A percentile compares a stretch with the other conserved stretches of the same genome.
These are phyloP conservation scores for Suhomyces chickasaworum DNA, from an alignment of 1,139 yeast species.

Conservation along the genomic window DNA sequence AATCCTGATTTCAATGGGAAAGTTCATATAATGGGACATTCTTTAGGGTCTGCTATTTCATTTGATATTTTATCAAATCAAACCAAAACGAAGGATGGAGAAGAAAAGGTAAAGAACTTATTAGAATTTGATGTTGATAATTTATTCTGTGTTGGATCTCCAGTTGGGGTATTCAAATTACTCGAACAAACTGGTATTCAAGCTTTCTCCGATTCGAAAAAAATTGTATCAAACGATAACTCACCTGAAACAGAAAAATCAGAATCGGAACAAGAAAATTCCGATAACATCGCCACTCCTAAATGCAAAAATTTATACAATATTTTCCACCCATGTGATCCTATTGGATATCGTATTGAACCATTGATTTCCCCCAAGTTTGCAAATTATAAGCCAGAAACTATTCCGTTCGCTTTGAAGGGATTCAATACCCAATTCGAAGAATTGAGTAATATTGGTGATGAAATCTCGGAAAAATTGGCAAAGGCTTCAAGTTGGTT, in stretches of 20 bases:
- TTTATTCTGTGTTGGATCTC: slow-evolving; percentile 84
- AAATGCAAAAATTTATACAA: slow-evolving; percentile 67
- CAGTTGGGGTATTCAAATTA: slow-evolving; percentile 82
- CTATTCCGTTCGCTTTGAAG: slow-evolving; percentile 57
- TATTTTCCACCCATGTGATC: slow-evolving; percentile 85
- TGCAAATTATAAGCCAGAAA: slow-evolving; percentile 58
- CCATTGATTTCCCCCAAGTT: slow-evolving; percentile 66
- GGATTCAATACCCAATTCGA: slow-evolving; percentile 48
- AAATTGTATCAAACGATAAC: slow-evolving; percentile 1
- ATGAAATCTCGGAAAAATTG: slow-evolving; percentile 48
- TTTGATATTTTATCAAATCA: slow-evolving; percentile 74
- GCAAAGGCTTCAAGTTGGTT: slow-evolving; percentile 50
- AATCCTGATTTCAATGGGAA: slow-evolving; percentile 81
- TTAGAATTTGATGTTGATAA: slow-evolving; percentile 73
- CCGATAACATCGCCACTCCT: slow-evolving; percentile 37
- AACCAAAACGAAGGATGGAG: slow-evolving; percentile 25
- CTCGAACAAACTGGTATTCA: slow-evolving; percentile 57
- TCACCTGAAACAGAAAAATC: neutral
- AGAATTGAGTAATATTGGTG: slow-evolving; percentile 43
- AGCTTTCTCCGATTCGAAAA: slow-evolving; percentile 1
- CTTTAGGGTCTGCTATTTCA: slow-evolving; percentile 84
- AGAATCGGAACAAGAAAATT: neutral
- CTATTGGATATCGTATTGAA: slow-evolving; percentile 83
- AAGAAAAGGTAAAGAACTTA: slow-evolving; percentile 24
- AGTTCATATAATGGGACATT: slow-evolving; percentile 85